Evolutionary conservation across 768 basidiomycete genomes (phyloP), one percentile per base, ranked within the genome.

Genomic region (Russula earlei): DNA sequence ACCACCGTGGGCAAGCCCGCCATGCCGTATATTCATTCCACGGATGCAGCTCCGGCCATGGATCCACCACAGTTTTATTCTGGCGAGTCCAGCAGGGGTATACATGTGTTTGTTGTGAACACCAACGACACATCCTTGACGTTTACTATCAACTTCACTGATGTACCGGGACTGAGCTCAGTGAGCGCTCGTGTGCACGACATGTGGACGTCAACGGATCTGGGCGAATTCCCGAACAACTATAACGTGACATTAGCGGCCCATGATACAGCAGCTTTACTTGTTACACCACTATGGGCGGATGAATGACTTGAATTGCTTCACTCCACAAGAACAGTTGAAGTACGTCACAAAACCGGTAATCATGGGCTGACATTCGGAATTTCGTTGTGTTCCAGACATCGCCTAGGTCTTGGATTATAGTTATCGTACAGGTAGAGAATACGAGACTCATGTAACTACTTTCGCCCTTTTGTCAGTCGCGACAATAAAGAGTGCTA

Each of bases 101-200:
- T 64, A 2, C 79, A 82, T 58, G 75, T 80, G 2, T 81, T 80
- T 64, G 73, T 80, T 53, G 75, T 80, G 63, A 80, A 80, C 65
- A 78, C 74, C 5, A 65, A 69, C 11, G 64, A 67, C 22, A 64
- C 62, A 15, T 68, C 71, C 0, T 68, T 74, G 2, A 75, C 72
- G 4, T 78, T 79, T 67, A 68, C 68, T 2, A 75, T 80, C 58
- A 66, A 68, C 2, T 74, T 80, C 40, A 71, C 71, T 5, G 72
- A 72, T 46, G 74, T 79, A 8, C 76, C 79, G 17, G 75, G 77
- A 0, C 62, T 80, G 6, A 52, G 47, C 2, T 44, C 49, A 7
- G 67, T 67, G 12, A 70, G 58, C 1, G 68, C 59, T 56, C 70
- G 66, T 52, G 61, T 81, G 19, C 77, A 77, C 55, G 78, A 82